phyloP scores from a whole-genome alignment of 116 monocot genomes.

The Zostera marina region DNA sequence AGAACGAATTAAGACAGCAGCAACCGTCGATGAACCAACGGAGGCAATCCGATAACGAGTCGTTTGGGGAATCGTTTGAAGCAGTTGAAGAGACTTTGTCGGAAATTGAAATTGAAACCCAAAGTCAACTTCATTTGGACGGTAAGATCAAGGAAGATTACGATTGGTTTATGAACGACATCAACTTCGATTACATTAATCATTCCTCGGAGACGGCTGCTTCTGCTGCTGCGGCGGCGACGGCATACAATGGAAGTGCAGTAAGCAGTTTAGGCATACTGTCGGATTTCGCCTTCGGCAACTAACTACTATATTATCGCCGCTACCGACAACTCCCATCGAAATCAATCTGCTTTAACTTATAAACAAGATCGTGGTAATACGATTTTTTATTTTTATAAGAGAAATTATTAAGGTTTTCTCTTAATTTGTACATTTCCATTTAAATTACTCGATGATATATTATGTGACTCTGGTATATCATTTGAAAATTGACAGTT shows the following conservation, averaged over 20 bases:
- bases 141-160: constrained; percentile 18
- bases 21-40: neutral
- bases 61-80: constrained; percentile 10
- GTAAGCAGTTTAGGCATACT: neutral
- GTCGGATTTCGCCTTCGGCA: neutral
- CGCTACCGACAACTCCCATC: neutral
- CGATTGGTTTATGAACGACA: constrained; percentile 39
- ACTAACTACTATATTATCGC: neutral
- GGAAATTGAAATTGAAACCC: neutral
- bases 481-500: too few relatives aligned
- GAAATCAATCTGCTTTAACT: neutral
- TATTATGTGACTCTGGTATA: too few relatives aligned
- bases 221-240: too few relatives aligned
- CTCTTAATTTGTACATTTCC: too few relatives aligned
- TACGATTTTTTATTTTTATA: too few relatives aligned
- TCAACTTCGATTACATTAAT: constrained; percentile 45
- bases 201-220: too few relatives aligned
- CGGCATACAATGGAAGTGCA: neutral
- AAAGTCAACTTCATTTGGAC: neutral
- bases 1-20: constrained; percentile 20
- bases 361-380: neutral
- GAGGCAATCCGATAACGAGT: constrained; percentile 8
- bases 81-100: constrained; percentile 29
- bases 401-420: too few relatives aligned
- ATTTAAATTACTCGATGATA: too few relatives aligned